phyloP scores from a whole-genome alignment of 805 yeast species.

The Candida michaelii region DNA sequence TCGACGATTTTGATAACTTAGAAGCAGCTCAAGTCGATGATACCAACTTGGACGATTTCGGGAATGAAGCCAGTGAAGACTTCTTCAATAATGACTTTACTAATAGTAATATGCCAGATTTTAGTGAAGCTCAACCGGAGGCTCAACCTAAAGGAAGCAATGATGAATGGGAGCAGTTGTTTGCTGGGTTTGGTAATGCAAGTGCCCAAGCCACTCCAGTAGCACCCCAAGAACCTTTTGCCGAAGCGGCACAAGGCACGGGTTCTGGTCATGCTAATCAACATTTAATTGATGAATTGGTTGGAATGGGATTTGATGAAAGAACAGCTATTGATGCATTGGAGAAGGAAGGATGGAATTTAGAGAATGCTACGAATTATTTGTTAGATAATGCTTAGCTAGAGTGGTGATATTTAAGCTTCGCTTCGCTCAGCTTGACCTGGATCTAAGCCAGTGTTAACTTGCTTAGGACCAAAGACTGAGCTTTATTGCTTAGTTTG shows the following conservation, averaged over 20 bases:
- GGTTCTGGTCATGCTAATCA: neutral
- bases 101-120: conserved; percentile 21
- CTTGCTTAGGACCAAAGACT: too few relatives aligned
- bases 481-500: too few relatives aligned
- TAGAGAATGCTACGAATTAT: conserved; percentile 85
- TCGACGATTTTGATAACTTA: conserved; percentile 41
- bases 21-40: conserved; percentile 37
- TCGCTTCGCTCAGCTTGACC: too few relatives aligned
- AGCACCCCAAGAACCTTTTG: conserved; percentile 2
- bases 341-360: conserved; percentile 65
- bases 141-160: conserved; percentile 32
- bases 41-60: conserved; percentile 22
- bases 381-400: conserved; percentile 66
- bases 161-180: conserved; percentile 93
- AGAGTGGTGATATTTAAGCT: too few relatives aligned
- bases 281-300: conserved; percentile 70
- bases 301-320: conserved; percentile 85
- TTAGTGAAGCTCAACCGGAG: conserved; percentile 22
- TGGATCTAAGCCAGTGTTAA: too few relatives aligned
- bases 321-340: conserved; percentile 68
- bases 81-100: conserved; percentile 32
- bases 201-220: conserved; percentile 18
- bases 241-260: too few relatives aligned
- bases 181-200: conserved; percentile 78
- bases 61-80: conserved; percentile 15